Conservation (phyloP, 2,329 filamentous ascomycete genomes). For the Hortaea werneckii region DNA sequence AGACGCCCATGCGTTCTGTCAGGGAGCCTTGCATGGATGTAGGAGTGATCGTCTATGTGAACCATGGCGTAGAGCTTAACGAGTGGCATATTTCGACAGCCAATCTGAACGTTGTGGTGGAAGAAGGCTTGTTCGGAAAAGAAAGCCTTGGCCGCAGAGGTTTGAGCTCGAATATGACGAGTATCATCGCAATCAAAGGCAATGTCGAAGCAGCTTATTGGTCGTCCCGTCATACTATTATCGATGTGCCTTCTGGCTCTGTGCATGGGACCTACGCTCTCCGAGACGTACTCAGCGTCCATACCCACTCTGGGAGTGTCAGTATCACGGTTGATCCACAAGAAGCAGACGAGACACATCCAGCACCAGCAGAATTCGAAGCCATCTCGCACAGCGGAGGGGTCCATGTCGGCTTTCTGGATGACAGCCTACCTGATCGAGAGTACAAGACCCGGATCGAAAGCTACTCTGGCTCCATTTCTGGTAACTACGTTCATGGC, state of each 20-base stretch:
- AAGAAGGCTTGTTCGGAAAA: conserved; percentile 19
- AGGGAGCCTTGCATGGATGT: conserved; percentile 29
- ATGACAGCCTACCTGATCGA: conserved; percentile 24
- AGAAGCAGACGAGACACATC: conserved; percentile 18
- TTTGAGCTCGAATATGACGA: conserved; percentile 20
- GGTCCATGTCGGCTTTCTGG: conserved; percentile 26
- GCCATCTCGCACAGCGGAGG: conserved; percentile 28
- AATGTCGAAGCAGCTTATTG: conserved; percentile 21
- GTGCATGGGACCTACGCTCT: conserved; percentile 34
- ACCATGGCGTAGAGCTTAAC: conserved; percentile 22
- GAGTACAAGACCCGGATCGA: conserved; percentile 32
- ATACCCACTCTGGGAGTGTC: conserved; percentile 32
- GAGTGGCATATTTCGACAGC: conserved; percentile 26
- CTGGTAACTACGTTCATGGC: conserved; percentile 33
- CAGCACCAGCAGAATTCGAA: conserved; percentile 28
- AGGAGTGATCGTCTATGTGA: conserved; percentile 28
- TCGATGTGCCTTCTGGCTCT: conserved; percentile 31
- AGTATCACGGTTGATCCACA: conserved; percentile 31
- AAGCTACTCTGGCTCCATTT: conserved; percentile 28
- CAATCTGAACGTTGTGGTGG: conserved; percentile 30
- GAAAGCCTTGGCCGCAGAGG: not conserved
- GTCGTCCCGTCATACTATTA: conserved; percentile 29
- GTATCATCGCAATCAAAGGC: conserved; percentile 27
- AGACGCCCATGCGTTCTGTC: not conserved
- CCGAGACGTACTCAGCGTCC: conserved; percentile 30